Base-by-base conservation (phyloP, 2,329 filamentous ascomycete species). In the Fusarium kyushuense region DNA sequence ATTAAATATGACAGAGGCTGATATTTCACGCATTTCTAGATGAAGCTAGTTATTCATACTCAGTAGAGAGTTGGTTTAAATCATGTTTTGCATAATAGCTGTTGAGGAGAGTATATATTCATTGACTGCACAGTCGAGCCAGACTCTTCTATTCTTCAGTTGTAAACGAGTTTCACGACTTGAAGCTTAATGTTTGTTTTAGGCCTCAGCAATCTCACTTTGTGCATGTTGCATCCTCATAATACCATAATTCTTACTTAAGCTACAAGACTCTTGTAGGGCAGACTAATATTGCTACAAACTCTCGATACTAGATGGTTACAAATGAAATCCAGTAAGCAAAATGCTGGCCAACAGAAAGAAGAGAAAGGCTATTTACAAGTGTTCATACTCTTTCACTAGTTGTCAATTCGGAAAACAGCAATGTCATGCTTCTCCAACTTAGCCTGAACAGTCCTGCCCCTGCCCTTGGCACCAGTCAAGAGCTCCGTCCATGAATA, bases 401-500 rank as follows among this genome's bases (percentile, higher is more conserved):
- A 63, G 36, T 38, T 63, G 41, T 63, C 41, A 6, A 63, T 56
- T 13, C 49, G 41, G 36, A 63, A 63, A 19, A 63, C 59, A 1
- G 59, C 59, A 38, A 63, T 13, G 25, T 63, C 59, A 21, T 63
- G 59, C 43, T 60, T 47, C 25, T 55, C 48, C 21, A 63, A 47
- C 30, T 63, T 63, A 3, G 58, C 59, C 3, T 40, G 30, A 4
- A 63, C 59, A 19, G 58, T 63, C 35, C 35, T 63, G 25, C 58
- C 58, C 32, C 54, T 63, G 13, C 59, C 59, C 41, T 63, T 63
- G 14, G 58, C 48, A 36, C 59, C 59, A 21, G 58, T 62, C 25
- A 63, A 32, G 17, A 63, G 35, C 36, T 63, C 59, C 4, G 59
- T 63, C 59, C 59, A 63, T 12, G 59, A 63, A 25, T 63, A 63